Evolutionary conservation across 345 rosid species (phyloP), one percentile per base, ranked within the genome.

Genomic region (Populus pruinosa): DNA sequence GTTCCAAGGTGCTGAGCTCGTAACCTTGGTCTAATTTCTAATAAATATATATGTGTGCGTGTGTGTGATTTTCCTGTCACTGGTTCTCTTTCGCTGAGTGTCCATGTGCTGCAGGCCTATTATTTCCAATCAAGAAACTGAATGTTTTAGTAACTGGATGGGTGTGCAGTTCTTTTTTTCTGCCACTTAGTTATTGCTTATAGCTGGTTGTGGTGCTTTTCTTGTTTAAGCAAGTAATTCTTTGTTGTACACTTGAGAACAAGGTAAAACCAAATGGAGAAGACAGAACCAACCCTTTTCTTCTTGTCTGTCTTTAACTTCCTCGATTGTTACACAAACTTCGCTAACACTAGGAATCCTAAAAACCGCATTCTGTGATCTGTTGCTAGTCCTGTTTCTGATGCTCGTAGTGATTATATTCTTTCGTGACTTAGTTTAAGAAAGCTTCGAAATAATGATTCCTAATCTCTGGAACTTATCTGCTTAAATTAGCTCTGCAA

Each of bases 51-150:
- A 41, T 41, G 2, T 6, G 39, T 41, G 10, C 8, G 2, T 41
- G 2, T 41, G 2, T 41, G 2, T 41, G 67, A 47, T 77, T 73
- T 76, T 80, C 66, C 73, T 75, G 76, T 68, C 69, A 66, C 77
- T 77, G 78, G 69, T 77, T 75, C 79, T 82, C 79, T 49, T 85
- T 81, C 79, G 83, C 89, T 83, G 87, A 90, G 87, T 84, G 81
- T 84, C 82, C 75, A 72, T 85, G 81, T 77, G 86, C 71, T 49
- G 70, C 88, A 82, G 89, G 88, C 74, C 47, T 81, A 78, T 77
- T 79, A 72, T 86, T 81, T 59, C 76, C 68, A 70, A 75, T 83
- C 78, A 81, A 83, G 79, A 83, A 85, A 79, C 87, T 70, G 71
- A 77, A 78, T 77, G 63, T 78, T 84, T 74, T 80, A 77, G 86